Evolutionary conservation across 768 basidiomycete genomes (phyloP).

Genomic region (Calocybe indica): DNA sequence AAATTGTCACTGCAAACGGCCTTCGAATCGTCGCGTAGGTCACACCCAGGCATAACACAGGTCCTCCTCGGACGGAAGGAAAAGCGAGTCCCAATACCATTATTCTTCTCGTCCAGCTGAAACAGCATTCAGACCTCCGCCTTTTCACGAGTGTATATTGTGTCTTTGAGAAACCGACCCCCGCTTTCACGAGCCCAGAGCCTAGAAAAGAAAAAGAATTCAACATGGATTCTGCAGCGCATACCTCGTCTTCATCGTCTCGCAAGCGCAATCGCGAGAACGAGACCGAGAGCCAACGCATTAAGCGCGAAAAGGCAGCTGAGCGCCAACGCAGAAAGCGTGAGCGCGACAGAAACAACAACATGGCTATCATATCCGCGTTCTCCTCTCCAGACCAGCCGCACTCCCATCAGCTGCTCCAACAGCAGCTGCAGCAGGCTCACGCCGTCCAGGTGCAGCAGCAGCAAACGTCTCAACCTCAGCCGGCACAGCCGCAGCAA

Average conservation of each 20-base stretch:
- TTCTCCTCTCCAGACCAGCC: conserved; percentile 28
- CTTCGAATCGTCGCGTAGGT: conserved; percentile 32
- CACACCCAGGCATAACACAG: conserved; percentile 33
- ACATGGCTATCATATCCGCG: conserved; percentile 32
- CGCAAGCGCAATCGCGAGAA: conserved; percentile 62
- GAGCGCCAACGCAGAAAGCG: conserved; percentile 82
- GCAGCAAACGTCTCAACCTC: conserved; percentile 22
- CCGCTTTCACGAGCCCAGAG: too few relatives aligned
- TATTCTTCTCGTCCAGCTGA: conserved; percentile 11
- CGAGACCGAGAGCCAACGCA: conserved; percentile 66
- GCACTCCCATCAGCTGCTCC: conserved; percentile 14
- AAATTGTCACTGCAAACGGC: conserved; percentile 38
- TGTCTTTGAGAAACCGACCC: neutral
- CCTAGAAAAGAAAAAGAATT: conserved; percentile 2
- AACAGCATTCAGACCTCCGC: neutral
- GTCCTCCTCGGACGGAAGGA: neutral
- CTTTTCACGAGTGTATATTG: too few relatives aligned
- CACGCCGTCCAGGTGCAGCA: conserved; percentile 23
- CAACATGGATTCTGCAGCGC: conserved; percentile 16
- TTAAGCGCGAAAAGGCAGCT: conserved; percentile 83
- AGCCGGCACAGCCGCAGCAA: conserved; percentile 11
- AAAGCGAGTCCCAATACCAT: neutral
- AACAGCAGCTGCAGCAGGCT: conserved; percentile 14
- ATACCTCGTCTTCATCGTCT: conserved; percentile 16
- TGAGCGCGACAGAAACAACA: conserved; percentile 51